Evolutionary conservation across 139 green algal genomes (phyloP).

Genomic region (Cymbomonas tetramitiformis): DNA sequence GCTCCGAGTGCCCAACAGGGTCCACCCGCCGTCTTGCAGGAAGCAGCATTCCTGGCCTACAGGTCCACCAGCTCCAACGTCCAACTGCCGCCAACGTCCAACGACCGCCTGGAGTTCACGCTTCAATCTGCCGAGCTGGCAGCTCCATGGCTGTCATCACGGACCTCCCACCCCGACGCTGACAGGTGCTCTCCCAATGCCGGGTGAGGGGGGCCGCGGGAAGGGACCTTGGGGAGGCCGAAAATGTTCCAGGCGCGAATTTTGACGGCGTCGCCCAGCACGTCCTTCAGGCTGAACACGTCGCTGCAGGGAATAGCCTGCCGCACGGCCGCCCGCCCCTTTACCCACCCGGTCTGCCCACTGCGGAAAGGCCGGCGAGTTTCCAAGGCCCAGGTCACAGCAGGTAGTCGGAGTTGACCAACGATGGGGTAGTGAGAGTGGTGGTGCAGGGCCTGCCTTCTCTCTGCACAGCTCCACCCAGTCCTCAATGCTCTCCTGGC

Average conservation of each 20-base stretch:
- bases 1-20: too few species aligned
- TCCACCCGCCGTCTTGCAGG: too few species aligned
- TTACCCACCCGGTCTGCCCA: too few species aligned
- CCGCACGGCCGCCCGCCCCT: slow-evolving; percentile 32
- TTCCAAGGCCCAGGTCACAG: too few species aligned
- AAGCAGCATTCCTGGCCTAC: too few species aligned
- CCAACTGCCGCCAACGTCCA: too few species aligned
- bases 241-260: slow-evolving; percentile 47
- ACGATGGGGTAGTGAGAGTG: slow-evolving; percentile 12
- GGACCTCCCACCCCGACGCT: slow-evolving; percentile 25
- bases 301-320: slow-evolving; percentile 30
- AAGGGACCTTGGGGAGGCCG: slow-evolving; percentile 52
- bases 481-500: too few species aligned
- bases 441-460: too few species aligned
- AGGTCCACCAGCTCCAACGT: too few species aligned
- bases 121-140: slow-evolving; percentile 27
- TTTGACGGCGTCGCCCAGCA: slow-evolving; percentile 40
- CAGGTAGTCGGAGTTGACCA: slow-evolving; percentile 16
- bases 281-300: slow-evolving; percentile 25
- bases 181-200: slow-evolving; percentile 24
- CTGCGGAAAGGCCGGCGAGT: too few species aligned
- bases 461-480: too few species aligned
- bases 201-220: slow-evolving; percentile 35
- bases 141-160: slow-evolving; percentile 27
- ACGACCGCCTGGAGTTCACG: slow-evolving; percentile 20